These are phyloP conservation scores for Suillus hirtellus DNA, from an alignment of 768 basidiomycete genomes.

Conservation along the genomic window DNA sequence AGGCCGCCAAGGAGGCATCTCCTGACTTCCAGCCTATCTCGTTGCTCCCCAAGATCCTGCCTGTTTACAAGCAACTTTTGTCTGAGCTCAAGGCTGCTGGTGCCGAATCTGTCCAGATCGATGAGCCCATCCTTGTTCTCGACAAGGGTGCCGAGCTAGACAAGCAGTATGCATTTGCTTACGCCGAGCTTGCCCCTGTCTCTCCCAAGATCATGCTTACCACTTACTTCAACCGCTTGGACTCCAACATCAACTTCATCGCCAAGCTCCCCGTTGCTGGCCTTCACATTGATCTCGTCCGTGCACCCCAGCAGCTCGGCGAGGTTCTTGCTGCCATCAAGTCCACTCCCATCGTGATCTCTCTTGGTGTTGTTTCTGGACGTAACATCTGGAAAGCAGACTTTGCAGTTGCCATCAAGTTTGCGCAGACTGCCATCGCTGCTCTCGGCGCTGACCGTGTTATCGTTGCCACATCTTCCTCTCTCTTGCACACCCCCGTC, in stretches of 20 bases:
- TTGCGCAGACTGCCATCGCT: slow-evolving; percentile 82
- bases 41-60: slow-evolving; percentile 85
- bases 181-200: slow-evolving; percentile 76
- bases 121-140: slow-evolving; percentile 95
- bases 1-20: slow-evolving; percentile 82
- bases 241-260: slow-evolving; percentile 83
- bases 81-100: slow-evolving; percentile 90
- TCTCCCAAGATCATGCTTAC: slow-evolving; percentile 92
- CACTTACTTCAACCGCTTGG: slow-evolving; percentile 97
- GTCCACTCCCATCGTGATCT: slow-evolving; percentile 76
- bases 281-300: slow-evolving; percentile 95
- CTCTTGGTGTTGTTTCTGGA: slow-evolving; percentile 94
- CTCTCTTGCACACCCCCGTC: slow-evolving; percentile 97
- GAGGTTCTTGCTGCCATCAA: slow-evolving; percentile 81
- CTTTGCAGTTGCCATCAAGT: slow-evolving; percentile 77
- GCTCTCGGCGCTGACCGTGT: slow-evolving; percentile 85
- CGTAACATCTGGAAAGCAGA: slow-evolving; percentile 99
- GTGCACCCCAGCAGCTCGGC: slow-evolving; percentile 88
- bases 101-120: slow-evolving; percentile 92
- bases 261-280: slow-evolving; percentile 91
- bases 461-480: slow-evolving; percentile 94
- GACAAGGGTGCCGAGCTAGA: slow-evolving; percentile 78
- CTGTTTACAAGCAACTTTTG: slow-evolving; percentile 89
- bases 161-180: slow-evolving; percentile 78
- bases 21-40: slow-evolving; percentile 88